Percentiles rank a stretch among this genome's conserved stretches.
Evolutionary conservation across 768 basidiomycete genomes (phyloP).

Genomic region (Collybia sp.): DNA sequence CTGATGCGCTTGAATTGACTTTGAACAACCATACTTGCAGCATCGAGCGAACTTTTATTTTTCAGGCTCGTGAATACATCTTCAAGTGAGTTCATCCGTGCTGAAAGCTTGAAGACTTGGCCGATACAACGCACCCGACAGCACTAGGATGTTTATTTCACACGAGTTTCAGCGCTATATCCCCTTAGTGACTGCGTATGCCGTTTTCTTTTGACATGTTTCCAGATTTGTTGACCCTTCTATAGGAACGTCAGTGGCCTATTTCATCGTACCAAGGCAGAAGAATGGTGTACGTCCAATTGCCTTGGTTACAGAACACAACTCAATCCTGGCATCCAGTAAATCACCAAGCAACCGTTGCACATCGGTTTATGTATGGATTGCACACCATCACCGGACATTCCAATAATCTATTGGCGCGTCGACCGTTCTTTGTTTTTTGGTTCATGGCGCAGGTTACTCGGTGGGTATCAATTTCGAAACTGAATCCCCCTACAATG

Average conservation of each 20-base stretch:
- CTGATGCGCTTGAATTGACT: slow-evolving; percentile 59
- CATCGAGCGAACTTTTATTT: slow-evolving; percentile 64
- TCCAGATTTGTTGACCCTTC: neutral
- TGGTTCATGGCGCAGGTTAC: slow-evolving; percentile 75
- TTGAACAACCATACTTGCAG: slow-evolving; percentile 62
- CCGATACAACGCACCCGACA: slow-evolving; percentile 19
- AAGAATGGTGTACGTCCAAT: slow-evolving; percentile 59
- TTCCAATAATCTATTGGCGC: slow-evolving; percentile 40
- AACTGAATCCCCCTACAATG: slow-evolving; percentile 5
- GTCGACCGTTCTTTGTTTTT: slow-evolving; percentile 64
- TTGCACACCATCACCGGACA: slow-evolving; percentile 59
- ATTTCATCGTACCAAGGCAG: slow-evolving; percentile 52
- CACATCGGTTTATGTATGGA: slow-evolving; percentile 54
- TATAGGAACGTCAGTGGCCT: slow-evolving; percentile 37
- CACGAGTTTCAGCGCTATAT: slow-evolving; percentile 65
- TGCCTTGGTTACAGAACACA: neutral
- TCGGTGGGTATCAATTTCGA: slow-evolving; percentile 30
- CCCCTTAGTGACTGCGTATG: slow-evolving; percentile 54
- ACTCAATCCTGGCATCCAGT: slow-evolving; percentile 37
- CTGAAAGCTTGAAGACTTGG: neutral
- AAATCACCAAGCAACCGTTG: slow-evolving; percentile 54
- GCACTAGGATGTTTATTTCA: slow-evolving; percentile 66
- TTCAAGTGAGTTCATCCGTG: slow-evolving; percentile 56
- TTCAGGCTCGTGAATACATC: slow-evolving; percentile 66
- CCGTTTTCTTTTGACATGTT: slow-evolving; percentile 4